Evolutionary conservation across 495 filamentous ascomycete genomes (phyloP).

Genomic region (Parmelia sp.): DNA sequence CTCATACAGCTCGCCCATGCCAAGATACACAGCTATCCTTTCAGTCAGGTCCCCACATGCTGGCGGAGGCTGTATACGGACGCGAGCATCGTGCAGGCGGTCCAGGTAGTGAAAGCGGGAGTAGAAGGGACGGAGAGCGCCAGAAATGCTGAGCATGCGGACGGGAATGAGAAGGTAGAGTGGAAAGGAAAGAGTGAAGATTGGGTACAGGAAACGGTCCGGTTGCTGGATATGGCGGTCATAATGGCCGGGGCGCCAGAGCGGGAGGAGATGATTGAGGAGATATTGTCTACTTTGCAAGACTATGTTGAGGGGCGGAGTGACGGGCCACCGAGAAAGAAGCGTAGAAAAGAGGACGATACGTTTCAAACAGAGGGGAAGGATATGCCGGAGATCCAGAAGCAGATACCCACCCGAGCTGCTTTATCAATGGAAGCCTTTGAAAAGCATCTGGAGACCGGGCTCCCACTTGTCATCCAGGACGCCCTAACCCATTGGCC

Average conservation of each 20-base stretch:
- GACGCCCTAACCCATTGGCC: conserved; percentile 67
- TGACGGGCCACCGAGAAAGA: conserved; percentile 15
- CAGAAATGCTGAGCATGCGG: conserved; percentile 10
- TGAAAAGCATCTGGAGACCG: conserved; percentile 50
- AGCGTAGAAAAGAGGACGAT: conserved; percentile 26
- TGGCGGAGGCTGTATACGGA: conserved; percentile 78
- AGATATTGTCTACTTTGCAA: conserved; percentile 34
- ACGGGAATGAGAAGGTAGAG: neutral
- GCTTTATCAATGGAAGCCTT: conserved; percentile 53
- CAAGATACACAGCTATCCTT: conserved; percentile 70
- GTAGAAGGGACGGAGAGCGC: conserved; percentile 19
- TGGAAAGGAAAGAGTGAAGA: conserved; percentile 19
- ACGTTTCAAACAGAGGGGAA: conserved; percentile 37
- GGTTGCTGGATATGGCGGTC: conserved; percentile 66
- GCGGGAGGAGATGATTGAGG: conserved; percentile 56
- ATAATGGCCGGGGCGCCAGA: conserved; percentile 73
- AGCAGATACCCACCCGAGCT: conserved; percentile 31
- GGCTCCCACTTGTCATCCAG: conserved; percentile 62
- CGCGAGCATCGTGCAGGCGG: conserved; percentile 60
- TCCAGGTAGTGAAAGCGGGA: conserved; percentile 35
- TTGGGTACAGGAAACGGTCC: conserved; percentile 46
- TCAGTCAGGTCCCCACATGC: conserved; percentile 62
- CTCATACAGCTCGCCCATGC: conserved; percentile 44
- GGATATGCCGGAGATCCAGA: conserved; percentile 33
- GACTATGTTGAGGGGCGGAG: conserved; percentile 2